Evolutionary conservation across 164 flowering plant species (phyloP).

Genomic region (Vitis vinifera): ASM3070453v1 NC_081818.1:25106001-25106500

Average conservation of each 20-base stretch:
- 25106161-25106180: constrained; percentile 88
- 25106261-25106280: background rate
- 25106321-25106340: constrained; percentile 97
- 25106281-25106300: constrained; percentile 1
- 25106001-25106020: constrained; percentile 37
- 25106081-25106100: constrained; percentile 38
- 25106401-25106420: constrained; percentile 84
- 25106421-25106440: constrained; percentile 69
- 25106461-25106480: constrained; percentile 63
- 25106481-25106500: constrained; percentile 64
- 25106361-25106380: constrained; percentile 90
- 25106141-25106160: constrained; percentile 61
- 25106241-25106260: background rate
- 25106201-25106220: constrained; percentile 52
- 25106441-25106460: constrained; percentile 57
- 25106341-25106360: constrained; percentile 94
- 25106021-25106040: constrained; percentile 83
- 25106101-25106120: constrained; percentile 82
- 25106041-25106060: constrained; percentile 48
- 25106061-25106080: constrained; percentile 34
- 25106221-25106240: constrained; percentile 15
- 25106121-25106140: constrained; percentile 85
- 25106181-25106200: constrained; percentile 74
- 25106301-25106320: constrained; percentile 45
- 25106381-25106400: constrained; percentile 83